Percentiles rank a stretch among this genome's conserved stretches.
Evolutionary conservation across 257 asterid species (phyloP).

Genomic region (Dorcoceras hygrometricum): DNA sequence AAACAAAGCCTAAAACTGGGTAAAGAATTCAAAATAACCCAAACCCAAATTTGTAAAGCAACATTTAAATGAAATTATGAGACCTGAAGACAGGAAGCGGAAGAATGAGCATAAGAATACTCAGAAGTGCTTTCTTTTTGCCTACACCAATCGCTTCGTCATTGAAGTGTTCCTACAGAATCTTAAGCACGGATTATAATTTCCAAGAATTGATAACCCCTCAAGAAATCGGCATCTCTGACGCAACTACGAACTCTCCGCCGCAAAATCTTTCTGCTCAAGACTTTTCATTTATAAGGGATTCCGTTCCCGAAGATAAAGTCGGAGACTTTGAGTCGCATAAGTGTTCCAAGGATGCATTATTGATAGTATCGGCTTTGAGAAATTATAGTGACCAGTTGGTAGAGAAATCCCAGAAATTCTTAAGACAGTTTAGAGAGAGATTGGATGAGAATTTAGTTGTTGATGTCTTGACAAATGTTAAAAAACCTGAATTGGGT

Average conservation of each 20-base stretch:
- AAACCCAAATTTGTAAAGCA: too few species aligned
- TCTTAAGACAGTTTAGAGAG: conserved; percentile 67
- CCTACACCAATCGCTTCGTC: conserved; percentile 26
- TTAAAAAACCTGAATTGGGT: conserved; percentile 62
- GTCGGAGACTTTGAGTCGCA: conserved; percentile 34
- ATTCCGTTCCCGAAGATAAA: conserved; percentile 42
- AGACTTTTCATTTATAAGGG: conserved; percentile 51
- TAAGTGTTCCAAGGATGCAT: conserved; percentile 48
- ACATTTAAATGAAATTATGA: neutral
- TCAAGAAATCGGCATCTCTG: conserved; percentile 27
- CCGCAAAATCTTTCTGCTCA: conserved; percentile 37
- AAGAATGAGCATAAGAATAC: conserved; percentile 46
- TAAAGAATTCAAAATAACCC: too few species aligned
- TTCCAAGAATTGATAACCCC: conserved; percentile 35
- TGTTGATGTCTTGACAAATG: conserved; percentile 59
- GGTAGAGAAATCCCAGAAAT: conserved; percentile 69
- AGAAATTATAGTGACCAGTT: conserved; percentile 49
- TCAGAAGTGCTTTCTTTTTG: conserved; percentile 31
- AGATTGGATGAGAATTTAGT: conserved; percentile 64
- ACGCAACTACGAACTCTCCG: conserved; percentile 27
- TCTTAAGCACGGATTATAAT: conserved; percentile 33
- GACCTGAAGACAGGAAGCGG: conserved; percentile 10
- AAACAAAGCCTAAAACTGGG: too few species aligned
- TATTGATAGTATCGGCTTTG: conserved; percentile 42
- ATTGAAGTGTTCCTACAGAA: conserved; percentile 38